Evolutionary conservation across 306 rosid species (phyloP).

Genomic region (Cucumis cinereus): DNA sequence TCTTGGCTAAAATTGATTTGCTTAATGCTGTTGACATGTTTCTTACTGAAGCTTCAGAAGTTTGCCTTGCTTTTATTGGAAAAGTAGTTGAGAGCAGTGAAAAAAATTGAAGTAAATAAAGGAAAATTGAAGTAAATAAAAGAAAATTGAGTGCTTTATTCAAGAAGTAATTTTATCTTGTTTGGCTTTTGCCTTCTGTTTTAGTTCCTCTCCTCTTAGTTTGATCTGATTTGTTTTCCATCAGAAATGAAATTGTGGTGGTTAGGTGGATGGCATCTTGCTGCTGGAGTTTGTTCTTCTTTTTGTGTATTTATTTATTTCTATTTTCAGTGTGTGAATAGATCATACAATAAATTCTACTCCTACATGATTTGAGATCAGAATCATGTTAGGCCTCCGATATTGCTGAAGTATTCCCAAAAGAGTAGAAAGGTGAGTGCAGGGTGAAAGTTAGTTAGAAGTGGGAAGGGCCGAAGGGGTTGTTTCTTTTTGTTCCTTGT

Average conservation of each 20-base stretch:
- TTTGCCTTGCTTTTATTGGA: neutral
- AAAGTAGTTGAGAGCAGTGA: neutral
- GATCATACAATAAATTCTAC: neutral
- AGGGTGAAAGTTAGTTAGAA: too few species aligned
- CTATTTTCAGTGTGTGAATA: neutral
- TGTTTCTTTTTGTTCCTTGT: too few species aligned
- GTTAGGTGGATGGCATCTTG: neutral
- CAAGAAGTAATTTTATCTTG: neutral
- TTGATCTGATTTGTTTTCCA: neutral
- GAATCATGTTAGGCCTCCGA: neutral
- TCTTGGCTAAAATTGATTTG: neutral
- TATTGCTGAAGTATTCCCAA: too few species aligned
- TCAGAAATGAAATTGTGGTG: neutral
- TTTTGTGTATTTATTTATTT: neutral
- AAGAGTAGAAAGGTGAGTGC: too few species aligned
- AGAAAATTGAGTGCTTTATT: too few species aligned
- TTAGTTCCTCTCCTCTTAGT: neutral
- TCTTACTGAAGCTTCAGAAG: neutral
- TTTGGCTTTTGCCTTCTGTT: neutral
- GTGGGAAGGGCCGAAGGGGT: too few species aligned
- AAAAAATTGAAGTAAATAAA: too few species aligned
- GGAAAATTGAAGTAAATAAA: too few species aligned
- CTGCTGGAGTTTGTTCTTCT: neutral
- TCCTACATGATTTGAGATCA: neutral
- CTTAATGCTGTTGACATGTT: neutral